Conservation (phyloP, 78 protist genomes). For the Dictyostelium brefeldianum region DNA sequence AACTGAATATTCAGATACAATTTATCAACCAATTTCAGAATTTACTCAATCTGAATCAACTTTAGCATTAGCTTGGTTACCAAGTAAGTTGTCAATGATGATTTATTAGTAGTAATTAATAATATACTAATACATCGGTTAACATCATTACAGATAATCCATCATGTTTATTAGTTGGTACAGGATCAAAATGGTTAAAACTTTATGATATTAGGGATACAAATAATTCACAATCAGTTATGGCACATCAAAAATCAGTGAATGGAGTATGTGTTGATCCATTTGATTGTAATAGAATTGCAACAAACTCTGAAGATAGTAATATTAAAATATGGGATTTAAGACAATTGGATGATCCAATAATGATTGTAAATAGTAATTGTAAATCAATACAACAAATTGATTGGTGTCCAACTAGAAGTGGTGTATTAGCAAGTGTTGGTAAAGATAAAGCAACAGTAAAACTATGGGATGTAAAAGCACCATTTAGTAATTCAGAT, state of each 20-base stretch:
- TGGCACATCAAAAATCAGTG: slow-evolving; percentile 74
- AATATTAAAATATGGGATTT: slow-evolving; percentile 83
- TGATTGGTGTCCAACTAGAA: slow-evolving; percentile 85
- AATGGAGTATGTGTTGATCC: slow-evolving; percentile 74
- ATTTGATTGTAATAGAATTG: slow-evolving; percentile 72
- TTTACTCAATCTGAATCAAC: slow-evolving; percentile 80
- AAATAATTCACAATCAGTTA: slow-evolving; percentile 63
- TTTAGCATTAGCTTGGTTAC: slow-evolving; percentile 78
- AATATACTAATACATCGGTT: neutral
- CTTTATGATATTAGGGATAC: slow-evolving; percentile 70
- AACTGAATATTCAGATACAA: slow-evolving; percentile 46
- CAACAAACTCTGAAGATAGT: slow-evolving; percentile 74
- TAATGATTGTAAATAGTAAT: slow-evolving; percentile 54
- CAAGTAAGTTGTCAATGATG: slow-evolving; percentile 2
- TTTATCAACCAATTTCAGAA: slow-evolving; percentile 75
- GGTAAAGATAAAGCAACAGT: slow-evolving; percentile 58
- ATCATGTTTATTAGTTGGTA: slow-evolving; percentile 47
- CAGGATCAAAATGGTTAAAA: slow-evolving; percentile 81
- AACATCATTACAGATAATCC: too few relatives aligned
- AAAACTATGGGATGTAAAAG: slow-evolving; percentile 77
- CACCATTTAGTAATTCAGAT: slow-evolving; percentile 36
- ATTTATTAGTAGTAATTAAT: neutral
- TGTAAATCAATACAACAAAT: slow-evolving; percentile 79
- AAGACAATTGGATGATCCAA: slow-evolving; percentile 71
- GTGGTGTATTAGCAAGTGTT: slow-evolving; percentile 76